These are phyloP conservation scores for Canavalia ensiformis DNA, from an alignment of 306 rosid species.

Conservation along the genomic window DNA sequence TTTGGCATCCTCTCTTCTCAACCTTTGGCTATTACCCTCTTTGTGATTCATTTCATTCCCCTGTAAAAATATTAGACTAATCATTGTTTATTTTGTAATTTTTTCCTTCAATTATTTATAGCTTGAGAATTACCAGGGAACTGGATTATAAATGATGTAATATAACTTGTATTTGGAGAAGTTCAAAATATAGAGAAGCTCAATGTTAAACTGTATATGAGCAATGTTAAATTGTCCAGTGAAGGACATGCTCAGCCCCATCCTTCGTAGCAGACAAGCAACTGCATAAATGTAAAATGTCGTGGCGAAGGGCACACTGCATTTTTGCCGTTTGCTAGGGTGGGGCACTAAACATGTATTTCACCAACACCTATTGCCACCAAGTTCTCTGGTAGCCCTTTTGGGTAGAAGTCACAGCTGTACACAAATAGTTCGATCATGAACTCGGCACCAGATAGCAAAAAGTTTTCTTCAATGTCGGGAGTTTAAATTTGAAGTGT, in stretches of 20 bases:
- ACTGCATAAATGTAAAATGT: neutral
- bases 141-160: conserved; percentile 21
- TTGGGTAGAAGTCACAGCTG: neutral
- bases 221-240: neutral
- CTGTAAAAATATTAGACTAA: conserved; percentile 28
- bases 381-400: neutral
- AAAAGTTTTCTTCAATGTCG: neutral
- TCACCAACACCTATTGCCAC: conserved; percentile 1
- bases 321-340: neutral
- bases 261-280: neutral
- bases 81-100: conserved; percentile 29
- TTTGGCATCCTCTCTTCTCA: conserved; percentile 70
- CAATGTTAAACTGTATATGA: neutral
- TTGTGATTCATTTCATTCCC: conserved; percentile 51
- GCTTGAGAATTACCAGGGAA: neutral
- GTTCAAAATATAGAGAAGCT: conserved; percentile 37
- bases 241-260: neutral
- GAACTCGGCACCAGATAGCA: neutral
- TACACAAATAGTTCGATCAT: neutral
- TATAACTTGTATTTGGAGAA: conserved; percentile 25
- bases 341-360: neutral
- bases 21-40: conserved; percentile 85
- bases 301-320: neutral
- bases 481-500: neutral
- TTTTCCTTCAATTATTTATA: conserved; percentile 2